These are phyloP conservation scores for Globisporangium spinosum DNA, from an alignment of 352 stramenopile genomes.

Conservation along the genomic window DNA sequence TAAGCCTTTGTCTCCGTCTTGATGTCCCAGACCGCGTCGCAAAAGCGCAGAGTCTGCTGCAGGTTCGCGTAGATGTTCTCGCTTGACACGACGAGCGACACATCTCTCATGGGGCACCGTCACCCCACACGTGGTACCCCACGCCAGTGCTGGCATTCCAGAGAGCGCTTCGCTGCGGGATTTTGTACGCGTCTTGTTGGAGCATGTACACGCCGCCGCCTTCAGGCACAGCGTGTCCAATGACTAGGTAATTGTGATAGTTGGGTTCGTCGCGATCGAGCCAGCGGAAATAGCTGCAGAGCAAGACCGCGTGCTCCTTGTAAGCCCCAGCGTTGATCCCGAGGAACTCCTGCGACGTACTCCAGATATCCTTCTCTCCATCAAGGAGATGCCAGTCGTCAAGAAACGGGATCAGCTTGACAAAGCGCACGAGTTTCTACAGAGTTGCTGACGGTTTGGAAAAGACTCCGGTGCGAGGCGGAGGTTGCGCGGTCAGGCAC, in stretches of 20 bases:
- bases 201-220: slow-evolving; percentile 89
- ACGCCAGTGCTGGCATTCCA: slow-evolving; percentile 88
- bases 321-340: slow-evolving; percentile 85
- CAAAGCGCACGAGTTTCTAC: slow-evolving; percentile 73
- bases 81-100: slow-evolving; percentile 83
- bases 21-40: slow-evolving; percentile 82
- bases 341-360: slow-evolving; percentile 89
- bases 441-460: slow-evolving; percentile 22
- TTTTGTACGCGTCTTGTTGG: slow-evolving; percentile 46
- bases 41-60: slow-evolving; percentile 42
- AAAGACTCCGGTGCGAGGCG: slow-evolving; percentile 26
- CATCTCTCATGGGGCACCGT: slow-evolving; percentile 82
- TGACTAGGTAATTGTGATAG: slow-evolving; percentile 72
- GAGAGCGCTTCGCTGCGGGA: slow-evolving; percentile 53
- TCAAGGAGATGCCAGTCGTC: slow-evolving; percentile 89
- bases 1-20: slow-evolving; percentile 74
- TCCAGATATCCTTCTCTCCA: slow-evolving; percentile 82
- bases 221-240: slow-evolving; percentile 82
- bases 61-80: slow-evolving; percentile 92
- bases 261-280: slow-evolving; percentile 53
- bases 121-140: slow-evolving; percentile 70
- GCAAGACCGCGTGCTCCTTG: slow-evolving; percentile 90
- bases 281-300: slow-evolving; percentile 90
- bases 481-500: slow-evolving; percentile 71
- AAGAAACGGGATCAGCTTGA: slow-evolving; percentile 90